Percentiles rank a stretch among this genome's conserved stretches.
These are phyloP conservation scores for Ambispora gerdemannii DNA, from an alignment of 192 early-diverging fungal genomes.

Conservation along the genomic window DNA sequence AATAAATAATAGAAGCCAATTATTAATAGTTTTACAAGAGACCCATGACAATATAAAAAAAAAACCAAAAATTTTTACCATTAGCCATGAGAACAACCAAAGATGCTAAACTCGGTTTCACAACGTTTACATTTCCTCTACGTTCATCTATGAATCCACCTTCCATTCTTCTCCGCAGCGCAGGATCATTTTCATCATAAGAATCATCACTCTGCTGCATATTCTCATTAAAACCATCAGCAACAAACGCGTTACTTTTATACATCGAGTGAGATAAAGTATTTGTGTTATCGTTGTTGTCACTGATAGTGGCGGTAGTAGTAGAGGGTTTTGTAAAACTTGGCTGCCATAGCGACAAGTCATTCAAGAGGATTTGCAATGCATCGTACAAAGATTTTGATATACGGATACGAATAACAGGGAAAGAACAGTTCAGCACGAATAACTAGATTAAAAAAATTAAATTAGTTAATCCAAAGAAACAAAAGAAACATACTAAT, in stretches of 20 bases:
- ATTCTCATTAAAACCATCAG: slow-evolving; percentile 1
- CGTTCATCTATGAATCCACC: neutral
- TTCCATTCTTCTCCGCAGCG: neutral
- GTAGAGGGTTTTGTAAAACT: slow-evolving; percentile 12
- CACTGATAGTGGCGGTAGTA: too few relatives aligned
- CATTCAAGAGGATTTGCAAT: slow-evolving; percentile 45
- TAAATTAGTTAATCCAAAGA: neutral
- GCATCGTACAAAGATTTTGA: slow-evolving; percentile 39
- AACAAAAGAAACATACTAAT: neutral
- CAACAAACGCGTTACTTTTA: neutral
- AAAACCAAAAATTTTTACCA: slow-evolving; percentile 24
- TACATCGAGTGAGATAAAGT: neutral
- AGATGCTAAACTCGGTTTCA: slow-evolving; percentile 42
- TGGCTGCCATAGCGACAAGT: slow-evolving; percentile 45
- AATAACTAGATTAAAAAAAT: slow-evolving; percentile 33
- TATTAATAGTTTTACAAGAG: neutral
- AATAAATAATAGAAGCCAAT: neutral
- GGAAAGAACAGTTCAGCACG: slow-evolving; percentile 44
- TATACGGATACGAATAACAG: slow-evolving; percentile 34
- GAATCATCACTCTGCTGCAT: too few relatives aligned
- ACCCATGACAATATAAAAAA: too few relatives aligned
- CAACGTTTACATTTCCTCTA: neutral
- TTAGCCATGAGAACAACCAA: slow-evolving; percentile 35
- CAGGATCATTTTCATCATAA: neutral
- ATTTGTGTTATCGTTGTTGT: neutral